Percentiles rank a stretch among this genome's conserved stretches.
These are phyloP conservation scores for Thermomucor indicae-seudaticae DNA, from an alignment of 371 early-diverging fungal genomes.

Conservation along the genomic window DNA sequence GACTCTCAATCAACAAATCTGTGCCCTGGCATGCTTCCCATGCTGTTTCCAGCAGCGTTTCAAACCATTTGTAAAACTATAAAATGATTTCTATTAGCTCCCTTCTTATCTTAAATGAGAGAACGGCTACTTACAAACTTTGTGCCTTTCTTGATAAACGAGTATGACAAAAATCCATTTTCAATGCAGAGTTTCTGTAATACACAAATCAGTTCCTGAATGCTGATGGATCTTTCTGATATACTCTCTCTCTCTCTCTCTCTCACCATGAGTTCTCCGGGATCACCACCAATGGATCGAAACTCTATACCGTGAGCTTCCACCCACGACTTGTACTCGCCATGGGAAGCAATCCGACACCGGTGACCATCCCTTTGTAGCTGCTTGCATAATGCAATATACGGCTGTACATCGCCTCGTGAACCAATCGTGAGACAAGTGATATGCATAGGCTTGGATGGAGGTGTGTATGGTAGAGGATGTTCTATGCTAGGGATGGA, in stretches of 20 bases:
- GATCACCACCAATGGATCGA: constrained; percentile 66
- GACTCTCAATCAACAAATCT: constrained; percentile 72
- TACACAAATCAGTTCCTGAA: background rate
- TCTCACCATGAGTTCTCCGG: constrained; percentile 59
- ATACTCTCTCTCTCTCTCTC: background rate
- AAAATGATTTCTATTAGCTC: background rate
- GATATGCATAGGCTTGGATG: constrained; percentile 57
- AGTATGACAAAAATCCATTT: constrained; percentile 69
- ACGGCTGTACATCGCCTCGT: constrained; percentile 85
- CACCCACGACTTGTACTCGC: constrained; percentile 71
- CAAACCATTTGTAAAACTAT: constrained; percentile 73
- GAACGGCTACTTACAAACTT: constrained; percentile 36
- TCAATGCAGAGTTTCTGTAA: constrained; percentile 70
- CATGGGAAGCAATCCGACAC: constrained; percentile 73
- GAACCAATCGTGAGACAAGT: constrained; percentile 80
- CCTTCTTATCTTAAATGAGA: background rate
- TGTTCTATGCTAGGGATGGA: background rate
- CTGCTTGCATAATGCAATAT: constrained; percentile 74
- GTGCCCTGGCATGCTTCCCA: constrained; percentile 72
- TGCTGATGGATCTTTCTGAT: no score
- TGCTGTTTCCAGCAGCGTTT: constrained; percentile 57
- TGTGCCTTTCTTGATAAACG: constrained; percentile 63
- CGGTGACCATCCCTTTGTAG: constrained; percentile 67
- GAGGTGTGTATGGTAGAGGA: constrained; percentile 1
- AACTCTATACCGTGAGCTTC: constrained; percentile 73